Conservation (phyloP, 1,284 basidiomycete species). For the Earliella scabrosa region DNA sequence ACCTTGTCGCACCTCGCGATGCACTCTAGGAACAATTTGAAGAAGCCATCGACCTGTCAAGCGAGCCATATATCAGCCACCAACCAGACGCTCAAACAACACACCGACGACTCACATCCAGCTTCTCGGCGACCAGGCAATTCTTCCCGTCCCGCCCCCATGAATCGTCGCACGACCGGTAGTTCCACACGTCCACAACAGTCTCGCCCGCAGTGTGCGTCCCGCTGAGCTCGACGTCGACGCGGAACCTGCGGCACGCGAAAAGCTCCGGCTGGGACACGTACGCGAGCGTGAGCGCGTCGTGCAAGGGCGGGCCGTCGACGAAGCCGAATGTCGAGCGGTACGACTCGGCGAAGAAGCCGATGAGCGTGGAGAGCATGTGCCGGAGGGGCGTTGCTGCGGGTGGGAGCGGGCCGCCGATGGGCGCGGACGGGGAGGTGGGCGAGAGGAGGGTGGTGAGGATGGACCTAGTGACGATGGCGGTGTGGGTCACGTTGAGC, state of each 20-base stretch:
- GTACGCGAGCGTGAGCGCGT: constrained; percentile 79
- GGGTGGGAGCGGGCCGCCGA: constrained; percentile 37
- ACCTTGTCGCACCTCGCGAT: constrained; percentile 60
- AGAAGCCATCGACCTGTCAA: constrained; percentile 73
- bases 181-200: constrained; percentile 75
- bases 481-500: constrained; percentile 84
- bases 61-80: no score
- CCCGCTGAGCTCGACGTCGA: constrained; percentile 77
- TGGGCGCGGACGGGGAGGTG: constrained; percentile 10
- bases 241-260: constrained; percentile 59
- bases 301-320: constrained; percentile 82
- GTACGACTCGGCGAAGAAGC: constrained; percentile 73
- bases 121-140: constrained; percentile 65
- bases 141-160: constrained; percentile 77
- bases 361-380: constrained; percentile 74
- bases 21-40: constrained; percentile 64
- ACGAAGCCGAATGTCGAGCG: constrained; percentile 73
- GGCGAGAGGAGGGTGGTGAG: constrained; percentile 57
- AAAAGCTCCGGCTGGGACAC: constrained; percentile 70
- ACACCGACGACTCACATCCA: constrained; percentile 73
- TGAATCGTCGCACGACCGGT: constrained; percentile 54
- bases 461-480: constrained; percentile 64
- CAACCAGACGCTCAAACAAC: no score
- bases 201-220: constrained; percentile 73
- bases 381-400: constrained; percentile 64